Conservation (phyloP, 345 rosid species). For the Eutrema heterophyllum region DNA sequence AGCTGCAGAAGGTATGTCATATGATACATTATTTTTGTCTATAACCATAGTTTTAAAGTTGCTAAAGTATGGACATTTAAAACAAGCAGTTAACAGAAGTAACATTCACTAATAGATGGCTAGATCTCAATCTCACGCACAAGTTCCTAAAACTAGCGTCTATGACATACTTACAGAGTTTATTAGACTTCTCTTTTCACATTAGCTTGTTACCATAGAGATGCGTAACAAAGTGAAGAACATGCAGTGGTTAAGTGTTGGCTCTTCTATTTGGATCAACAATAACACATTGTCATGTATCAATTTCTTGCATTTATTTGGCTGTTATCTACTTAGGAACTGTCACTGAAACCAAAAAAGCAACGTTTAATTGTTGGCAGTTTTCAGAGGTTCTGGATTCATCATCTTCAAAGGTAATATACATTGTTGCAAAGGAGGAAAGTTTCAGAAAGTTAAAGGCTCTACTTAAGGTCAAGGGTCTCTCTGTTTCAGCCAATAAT, state of each 20-base stretch:
- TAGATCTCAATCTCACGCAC: not conserved
- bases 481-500: constrained; percentile 27
- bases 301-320: too few relatives aligned
- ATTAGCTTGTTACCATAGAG: not conserved
- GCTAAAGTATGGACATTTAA: not conserved
- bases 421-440: constrained; percentile 36
- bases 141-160: not conserved
- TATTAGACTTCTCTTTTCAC: not conserved
- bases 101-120: not conserved
- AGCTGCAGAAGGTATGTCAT: constrained; percentile 42
- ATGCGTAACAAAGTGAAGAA: not conserved
- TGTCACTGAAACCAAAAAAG: not conserved
- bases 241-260: not conserved
- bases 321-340: not conserved
- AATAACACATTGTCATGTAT: not conserved
- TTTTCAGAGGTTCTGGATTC: constrained; percentile 34
- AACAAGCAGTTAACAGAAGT: not conserved
- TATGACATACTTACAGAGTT: not conserved
- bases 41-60: not conserved
- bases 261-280: not conserved
- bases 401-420: constrained; percentile 31
- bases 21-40: not conserved
- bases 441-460: constrained; percentile 32
- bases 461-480: constrained; percentile 41
- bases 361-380: constrained; percentile 11